Base-by-base conservation (phyloP, 257 asterid species). In the Solanum sitiens region DNA sequence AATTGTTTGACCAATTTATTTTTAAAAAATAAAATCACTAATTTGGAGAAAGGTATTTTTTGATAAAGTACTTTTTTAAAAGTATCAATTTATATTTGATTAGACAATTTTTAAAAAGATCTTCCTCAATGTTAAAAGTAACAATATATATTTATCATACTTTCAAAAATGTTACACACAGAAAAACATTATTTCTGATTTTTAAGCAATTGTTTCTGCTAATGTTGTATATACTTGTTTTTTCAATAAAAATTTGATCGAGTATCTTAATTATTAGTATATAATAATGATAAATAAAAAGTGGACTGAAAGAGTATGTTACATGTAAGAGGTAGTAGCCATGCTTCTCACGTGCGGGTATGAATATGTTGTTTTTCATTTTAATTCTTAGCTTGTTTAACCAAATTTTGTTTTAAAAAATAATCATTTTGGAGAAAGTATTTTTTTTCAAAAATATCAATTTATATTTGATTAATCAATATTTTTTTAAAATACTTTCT, bases 11-110 rank as follows among this genome's bases (percentile, higher is more conserved):
- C 7, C 42, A 3, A 3, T 47, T 47, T 13, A 3, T 8, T 30
- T 6, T 0, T 0, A 6, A 13, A 12, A 6, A 45, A 12, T 1
- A 50, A 14, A 15, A 5, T 5, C 13, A 10, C 40, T 71, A 30
- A 71, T 32, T 32, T 32, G n/a, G 23, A 30, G 1, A 71, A 32
- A 70, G 7, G 0, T 15, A 1, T 8, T 32, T 15, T 16, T 71
- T 8, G n/a, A 71, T 1, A 13, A 68, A 2, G 30, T 16, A 53
- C 18, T 47, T 25, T n/a, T 1, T 5, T 0, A 2, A 7, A 12
- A 71, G 77, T 15, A 71, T 2, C 7, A 1, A 2, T 35, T 2
- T 72, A 8, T 72, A 12, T 35, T 72, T 18, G 8, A 18, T 11
- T 68, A 27, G 0, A 53, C 4, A 53, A 6, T 6, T 18, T 53